Evolutionary conservation across 75 land plant species (phyloP).

Genomic region (Gnetum montanum): DNA sequence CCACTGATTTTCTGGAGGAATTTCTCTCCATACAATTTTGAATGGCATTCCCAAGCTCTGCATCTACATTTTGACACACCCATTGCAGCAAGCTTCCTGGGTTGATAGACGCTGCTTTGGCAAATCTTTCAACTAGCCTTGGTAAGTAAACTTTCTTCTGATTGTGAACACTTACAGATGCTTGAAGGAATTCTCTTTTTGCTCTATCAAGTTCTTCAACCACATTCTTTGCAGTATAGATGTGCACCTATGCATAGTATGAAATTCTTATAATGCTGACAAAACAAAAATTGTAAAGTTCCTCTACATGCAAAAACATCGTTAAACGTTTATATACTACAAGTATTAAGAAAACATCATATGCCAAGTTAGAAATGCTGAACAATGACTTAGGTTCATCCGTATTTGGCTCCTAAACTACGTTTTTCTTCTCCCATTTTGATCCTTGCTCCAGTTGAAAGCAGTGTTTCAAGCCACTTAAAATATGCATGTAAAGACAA

Average conservation of each 20-base stretch:
- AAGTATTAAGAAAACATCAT: no score
- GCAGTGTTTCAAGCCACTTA: conserved; percentile 76
- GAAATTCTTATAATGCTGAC: no score
- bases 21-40: conserved; percentile 37
- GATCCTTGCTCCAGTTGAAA: conserved; percentile 67
- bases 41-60: conserved; percentile 42
- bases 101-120: conserved; percentile 38
- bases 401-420: conserved; percentile 30
- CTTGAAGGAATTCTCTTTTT: conserved; percentile 53
- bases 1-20: conserved; percentile 26
- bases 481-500: no score
- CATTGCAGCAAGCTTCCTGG: conserved; percentile 40
- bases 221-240: conserved; percentile 52
- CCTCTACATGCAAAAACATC: no score
- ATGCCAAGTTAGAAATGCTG: no score
- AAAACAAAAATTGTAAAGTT: no score
- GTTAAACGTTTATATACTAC: no score
- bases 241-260: conserved; percentile 25
- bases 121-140: conserved; percentile 55
- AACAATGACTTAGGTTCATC: conserved; percentile 41
- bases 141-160: conserved; percentile 55
- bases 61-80: conserved; percentile 48
- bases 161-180: conserved; percentile 57
- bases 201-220: conserved; percentile 56
- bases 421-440: conserved; percentile 53